A percentile compares a stretch with the other conserved stretches of the same genome.
Conservation (phyloP, 345 rosid genomes). For the Excoecaria cochinchinensis region DNA sequence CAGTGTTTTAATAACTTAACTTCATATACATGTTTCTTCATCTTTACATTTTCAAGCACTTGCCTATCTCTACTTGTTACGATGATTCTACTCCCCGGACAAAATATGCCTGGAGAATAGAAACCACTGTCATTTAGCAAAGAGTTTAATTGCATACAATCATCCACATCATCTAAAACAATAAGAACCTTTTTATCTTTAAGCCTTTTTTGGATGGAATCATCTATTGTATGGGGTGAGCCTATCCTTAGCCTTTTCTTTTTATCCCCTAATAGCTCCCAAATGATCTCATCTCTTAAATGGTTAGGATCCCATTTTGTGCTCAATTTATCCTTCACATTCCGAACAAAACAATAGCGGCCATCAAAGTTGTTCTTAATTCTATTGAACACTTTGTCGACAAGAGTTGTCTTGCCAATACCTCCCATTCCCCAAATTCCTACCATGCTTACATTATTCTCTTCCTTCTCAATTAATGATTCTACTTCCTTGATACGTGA, state of each 20-base stretch:
- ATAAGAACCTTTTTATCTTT: not conserved
- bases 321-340: not conserved
- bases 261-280: not conserved
- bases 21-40: not conserved
- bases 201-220: not conserved
- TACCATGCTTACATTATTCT: not conserved
- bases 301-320: not conserved
- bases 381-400: not conserved
- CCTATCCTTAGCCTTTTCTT: too few relatives aligned
- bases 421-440: conserved; percentile 14
- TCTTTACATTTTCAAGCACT: not conserved
- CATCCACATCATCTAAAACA: not conserved
- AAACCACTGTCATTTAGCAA: not conserved
- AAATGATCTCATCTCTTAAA: not conserved
- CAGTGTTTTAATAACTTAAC: not conserved
- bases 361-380: not conserved
- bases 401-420: conserved; percentile 5
- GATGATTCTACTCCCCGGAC: conserved; percentile 7
- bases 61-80: conserved; percentile 10
- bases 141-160: not conserved
- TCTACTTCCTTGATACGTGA: not conserved
- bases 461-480: not conserved
- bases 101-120: not conserved
- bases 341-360: not conserved
- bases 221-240: not conserved